These are phyloP conservation scores for Diaporthe sp. DNA, from an alignment of 2,329 filamentous ascomycete species.

Conservation along the genomic window DNA sequence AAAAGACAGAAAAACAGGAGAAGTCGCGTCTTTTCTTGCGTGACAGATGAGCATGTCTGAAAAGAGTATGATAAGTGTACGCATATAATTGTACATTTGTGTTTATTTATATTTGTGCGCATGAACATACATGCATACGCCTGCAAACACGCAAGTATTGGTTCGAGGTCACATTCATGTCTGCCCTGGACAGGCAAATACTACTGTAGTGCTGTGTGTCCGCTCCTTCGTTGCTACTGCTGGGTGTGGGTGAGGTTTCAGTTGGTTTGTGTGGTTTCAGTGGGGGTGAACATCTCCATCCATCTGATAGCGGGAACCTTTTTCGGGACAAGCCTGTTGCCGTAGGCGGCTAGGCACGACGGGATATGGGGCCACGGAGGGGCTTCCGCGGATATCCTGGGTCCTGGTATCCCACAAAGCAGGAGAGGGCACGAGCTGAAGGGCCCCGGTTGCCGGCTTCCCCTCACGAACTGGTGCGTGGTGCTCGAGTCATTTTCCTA, in stretches of 20 bases:
- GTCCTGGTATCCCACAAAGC: not conserved
- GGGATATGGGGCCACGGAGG: not conserved
- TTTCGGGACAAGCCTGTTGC: constrained; percentile 10
- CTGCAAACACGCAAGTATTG: not conserved
- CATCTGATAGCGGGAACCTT: constrained; percentile 5
- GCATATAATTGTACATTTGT: not conserved
- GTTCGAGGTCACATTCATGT: not conserved
- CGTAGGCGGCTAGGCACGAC: constrained; percentile 6
- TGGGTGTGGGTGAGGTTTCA: constrained; percentile 14
- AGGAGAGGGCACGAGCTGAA: not conserved
- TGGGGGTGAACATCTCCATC: constrained; percentile 18
- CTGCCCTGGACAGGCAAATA: not conserved
- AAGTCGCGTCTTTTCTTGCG: not conserved
- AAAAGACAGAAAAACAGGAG: not conserved
- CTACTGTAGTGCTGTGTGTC: not conserved
- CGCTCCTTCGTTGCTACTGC: not conserved
- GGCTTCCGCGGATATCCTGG: not conserved
- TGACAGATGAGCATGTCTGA: not conserved
- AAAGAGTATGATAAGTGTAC: not conserved
- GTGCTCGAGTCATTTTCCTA: constrained; percentile 33
- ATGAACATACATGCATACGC: not conserved
- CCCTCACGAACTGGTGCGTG: constrained; percentile 22
- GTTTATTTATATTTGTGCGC: not conserved
- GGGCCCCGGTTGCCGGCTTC: not conserved
- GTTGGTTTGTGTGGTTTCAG: constrained; percentile 10